Evolutionary conservation across 2,329 filamentous ascomycete genomes (phyloP).

Genomic region (Ascocoryne sarcoides): DNA sequence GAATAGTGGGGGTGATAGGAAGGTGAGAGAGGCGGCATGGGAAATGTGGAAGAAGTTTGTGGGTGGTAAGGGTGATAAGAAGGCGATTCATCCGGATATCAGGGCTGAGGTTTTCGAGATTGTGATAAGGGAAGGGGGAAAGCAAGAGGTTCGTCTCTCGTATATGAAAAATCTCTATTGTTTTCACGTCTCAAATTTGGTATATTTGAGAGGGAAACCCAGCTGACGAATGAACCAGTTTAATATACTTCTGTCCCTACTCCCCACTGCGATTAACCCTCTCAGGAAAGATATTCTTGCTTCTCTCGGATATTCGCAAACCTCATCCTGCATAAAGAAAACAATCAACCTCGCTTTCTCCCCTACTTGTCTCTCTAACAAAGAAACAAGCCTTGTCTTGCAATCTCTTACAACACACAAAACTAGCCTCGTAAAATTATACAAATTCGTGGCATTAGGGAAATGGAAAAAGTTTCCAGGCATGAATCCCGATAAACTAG

Average conservation of each 20-base stretch:
- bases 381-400: neutral
- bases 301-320: conserved; percentile 4
- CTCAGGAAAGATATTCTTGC: conserved; percentile 6
- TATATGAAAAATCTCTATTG: neutral
- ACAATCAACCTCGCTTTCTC: conserved; percentile 2
- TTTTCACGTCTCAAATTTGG: too few species aligned
- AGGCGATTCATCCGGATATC: conserved; percentile 9
- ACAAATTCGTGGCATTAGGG: conserved; percentile 3
- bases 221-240: conserved; percentile 2
- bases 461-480: conserved; percentile 3
- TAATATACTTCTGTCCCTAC: neutral
- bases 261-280: neutral
- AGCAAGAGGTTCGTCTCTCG: conserved; percentile 5
- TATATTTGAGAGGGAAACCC: too few species aligned
- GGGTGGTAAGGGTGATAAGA: conserved; percentile 4
- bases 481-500: neutral
- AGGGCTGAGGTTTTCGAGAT: conserved; percentile 9
- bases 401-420: conserved; percentile 5
- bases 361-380: neutral
- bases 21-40: conserved; percentile 1
- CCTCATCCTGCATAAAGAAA: conserved; percentile 2
- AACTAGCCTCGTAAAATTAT: conserved; percentile 5
- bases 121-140: conserved; percentile 5
- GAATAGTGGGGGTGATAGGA: conserved; percentile 4
- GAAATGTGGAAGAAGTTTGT: conserved; percentile 7